Evolutionary conservation across 441 rosid genomes (phyloP), one percentile per base, ranked within the genome.

Genomic region (Gossypium schwendimanii): DNA sequence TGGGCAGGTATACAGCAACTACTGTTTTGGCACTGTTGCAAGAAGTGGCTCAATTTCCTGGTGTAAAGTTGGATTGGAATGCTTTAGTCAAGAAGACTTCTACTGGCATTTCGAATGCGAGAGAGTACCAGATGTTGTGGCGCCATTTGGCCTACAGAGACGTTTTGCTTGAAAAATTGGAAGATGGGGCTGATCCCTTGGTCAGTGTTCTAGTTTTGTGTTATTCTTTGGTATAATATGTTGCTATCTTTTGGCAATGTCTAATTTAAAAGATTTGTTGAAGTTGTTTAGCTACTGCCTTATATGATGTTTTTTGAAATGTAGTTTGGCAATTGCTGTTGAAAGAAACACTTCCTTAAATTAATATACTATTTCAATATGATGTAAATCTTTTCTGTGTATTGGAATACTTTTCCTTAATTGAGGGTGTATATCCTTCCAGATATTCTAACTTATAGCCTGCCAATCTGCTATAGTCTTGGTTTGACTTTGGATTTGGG

Each of bases 101-200:
- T 24, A 94, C 94, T 53, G 97, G 97, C 50, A 91, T 94, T 71
- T 82, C 90, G 41, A 88, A 71, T 84, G 87, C 87, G 50, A 85
- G 96, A 73, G 96, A 93, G 69, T 91, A 85, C 74, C 97, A 85
- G 76, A 84, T 88, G 91, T 69, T 94, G 20, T 91, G 98, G 98
- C 84, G 97, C 50, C 95, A 94, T 78, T 84, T 94, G 78, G 96
- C 98, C 21, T 94, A 94, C 83, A 74, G 86, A 1, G 77, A 85
- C 6, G 6, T 79, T 11, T 80, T 91, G 68, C 73, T 57, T 3
- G 90, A 87, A 1, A 81, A 78, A n/a, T 74, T 82, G 26, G 92
- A 85, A 21, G 84, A 82, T 55, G 85, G 72, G 49, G 82, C 88
- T 73, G 80, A 73, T 50, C 88, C 86, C 81, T 69, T 77, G 89